phyloP scores from a whole-genome alignment of 1,284 basidiomycete genomes.

The Cryptococcus sp. region DNA sequence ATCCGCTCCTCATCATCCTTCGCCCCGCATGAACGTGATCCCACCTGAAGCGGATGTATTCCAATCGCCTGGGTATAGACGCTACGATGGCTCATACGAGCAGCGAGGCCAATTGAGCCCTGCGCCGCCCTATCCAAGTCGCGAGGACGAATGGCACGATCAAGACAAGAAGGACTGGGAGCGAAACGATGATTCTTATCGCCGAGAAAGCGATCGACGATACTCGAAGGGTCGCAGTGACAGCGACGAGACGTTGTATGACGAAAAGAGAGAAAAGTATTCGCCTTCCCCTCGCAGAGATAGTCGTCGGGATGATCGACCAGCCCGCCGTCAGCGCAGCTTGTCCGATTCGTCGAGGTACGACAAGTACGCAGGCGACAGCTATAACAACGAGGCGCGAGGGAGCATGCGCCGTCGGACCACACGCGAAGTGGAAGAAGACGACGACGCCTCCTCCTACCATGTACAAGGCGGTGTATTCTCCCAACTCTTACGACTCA shows the following conservation, averaged over 20 bases:
- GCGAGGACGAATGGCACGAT: constrained; percentile 5
- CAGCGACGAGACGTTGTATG: constrained; percentile 15
- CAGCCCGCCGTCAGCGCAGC: constrained; percentile 15
- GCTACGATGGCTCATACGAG: background rate
- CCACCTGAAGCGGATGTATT: constrained; percentile 1
- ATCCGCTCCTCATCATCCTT: constrained; percentile 4
- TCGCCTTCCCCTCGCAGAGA: constrained; percentile 9
- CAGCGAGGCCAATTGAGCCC: constrained; percentile 8
- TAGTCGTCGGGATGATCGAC: background rate
- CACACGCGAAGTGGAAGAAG: constrained; percentile 33
- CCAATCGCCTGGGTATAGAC: constrained; percentile 1
- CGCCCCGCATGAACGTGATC: constrained; percentile 1
- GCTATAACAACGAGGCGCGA: background rate
- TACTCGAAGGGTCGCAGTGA: constrained; percentile 3
- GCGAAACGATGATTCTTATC: background rate
- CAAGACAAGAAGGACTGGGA: constrained; percentile 1
- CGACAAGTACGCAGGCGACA: constrained; percentile 1
- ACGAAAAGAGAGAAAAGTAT: constrained; percentile 15
- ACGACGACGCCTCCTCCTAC: constrained; percentile 17
- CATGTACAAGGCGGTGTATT: constrained; percentile 38
- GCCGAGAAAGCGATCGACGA: background rate
- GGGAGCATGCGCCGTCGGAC: constrained; percentile 29
- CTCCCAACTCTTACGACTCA: constrained; percentile 32
- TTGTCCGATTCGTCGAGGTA: constrained; percentile 17
- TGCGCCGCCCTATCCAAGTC: constrained; percentile 12